Base-by-base conservation (phyloP, 805 yeast genomes). In the Hanseniaspora lachancei region DNA sequence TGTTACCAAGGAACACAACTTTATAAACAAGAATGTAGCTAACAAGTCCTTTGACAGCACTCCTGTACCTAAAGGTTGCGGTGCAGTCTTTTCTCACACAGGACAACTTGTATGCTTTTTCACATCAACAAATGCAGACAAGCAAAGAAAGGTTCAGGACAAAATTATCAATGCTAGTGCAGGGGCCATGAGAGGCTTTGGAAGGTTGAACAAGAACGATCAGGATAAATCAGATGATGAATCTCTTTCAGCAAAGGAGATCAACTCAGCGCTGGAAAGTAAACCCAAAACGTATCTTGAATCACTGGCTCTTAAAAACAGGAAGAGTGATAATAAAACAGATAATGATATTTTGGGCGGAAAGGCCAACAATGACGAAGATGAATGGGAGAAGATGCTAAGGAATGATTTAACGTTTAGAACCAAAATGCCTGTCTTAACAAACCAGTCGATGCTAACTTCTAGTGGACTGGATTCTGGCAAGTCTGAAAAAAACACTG, bases 61-160 rank as follows among this genome's bases (percentile, higher is more conserved):
- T 0, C 97, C 97, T 0, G 76, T 89, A 15, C 96, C 97, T 0
- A 89, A 86, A 64, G 93, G 89, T 10, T 89, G 96, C 71, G 96
- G 96, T 10, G 96, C 95, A 0, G 72, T 79, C 1, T 89, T 96
- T 96, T 75, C 95, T 0, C 76, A 80, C 13, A 76, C 79, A 3
- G 96, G 96, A 0, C 79, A 79, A 57, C 70, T 89, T 51, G 83
- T 89, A 1, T 86, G 95, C 64, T 89, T 89, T 63, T 88, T 87
- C 68, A 77, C 83, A 10, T 78, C 77, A 50, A 74, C 69, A 48
- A 71, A 69, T 57, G 38, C 49, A 63, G 69, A 72, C 41, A 69
- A 72, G 60, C 71, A 70, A 62, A 68, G 69, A 44, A 68, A 66
- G 36, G 69, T 74, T 29, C 39, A 54, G 35, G 49, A 57, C 18